Base-by-base conservation (phyloP, 805 yeast species). In the Saccharomyces kudriavzevii region DNA sequence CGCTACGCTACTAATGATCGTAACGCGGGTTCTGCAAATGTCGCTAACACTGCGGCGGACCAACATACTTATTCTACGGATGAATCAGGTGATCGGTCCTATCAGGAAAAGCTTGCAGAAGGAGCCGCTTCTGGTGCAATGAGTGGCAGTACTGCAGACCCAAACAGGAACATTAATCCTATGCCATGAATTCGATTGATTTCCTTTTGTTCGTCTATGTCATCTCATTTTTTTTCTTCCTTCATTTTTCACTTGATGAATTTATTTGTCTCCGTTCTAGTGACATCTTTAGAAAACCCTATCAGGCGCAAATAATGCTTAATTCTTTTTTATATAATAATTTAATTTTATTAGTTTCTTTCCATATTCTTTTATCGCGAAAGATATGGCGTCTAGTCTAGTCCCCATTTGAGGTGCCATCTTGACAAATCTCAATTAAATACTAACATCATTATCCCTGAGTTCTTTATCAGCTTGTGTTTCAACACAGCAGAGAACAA, bases 31-130 rank as follows among this genome's bases (percentile, higher is more conserved):
- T 13, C 43, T 35, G 24, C 24, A 3, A 17, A 17, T 22, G n/a
- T 40, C 14, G 51, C 35, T 4, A 14, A 43, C 9, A 31, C 20
- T 35, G 43, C 11, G 5, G 48, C 31, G 5, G 58, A 54, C 5
- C 54, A 54, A 50, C 56, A 52, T 35, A 52, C 60, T 8, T 11
- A 53, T 29, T 54, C 60, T 2, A 53, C 58, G 40, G 51, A 47
- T n/a, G 50, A 49, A 26, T 50, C 52, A 24, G 45, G 35, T n/a
- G 30, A 35, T 4, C 35, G 27, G 27, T 45, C 55, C 26, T 53
- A 53, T 46, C 56, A 55, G 47, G 60, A 57, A 45, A 57, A 57
- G 25, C 49, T 49, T 30, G 24, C 46, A n/a, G 53, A 50, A 13
- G 40, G 56, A 1, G 52, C 28, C 14, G 26, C 25, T 20, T 24